These are phyloP conservation scores for Cyclocybe aegerita DNA, from an alignment of 768 basidiomycete species.

Conservation along the genomic window DNA sequence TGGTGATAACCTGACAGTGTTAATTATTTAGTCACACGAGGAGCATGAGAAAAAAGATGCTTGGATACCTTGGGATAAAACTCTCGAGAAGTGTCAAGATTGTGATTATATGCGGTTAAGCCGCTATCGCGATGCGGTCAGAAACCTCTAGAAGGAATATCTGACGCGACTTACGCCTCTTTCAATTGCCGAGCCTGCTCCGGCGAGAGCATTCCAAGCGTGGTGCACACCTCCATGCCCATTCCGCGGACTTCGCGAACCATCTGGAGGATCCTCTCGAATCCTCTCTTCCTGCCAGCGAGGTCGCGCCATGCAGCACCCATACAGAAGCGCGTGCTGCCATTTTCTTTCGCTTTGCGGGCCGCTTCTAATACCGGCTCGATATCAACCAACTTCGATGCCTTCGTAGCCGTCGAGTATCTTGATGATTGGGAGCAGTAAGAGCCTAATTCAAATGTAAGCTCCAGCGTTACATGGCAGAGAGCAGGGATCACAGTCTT, in stretches of 20 bases:
- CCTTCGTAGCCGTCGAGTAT: constrained; percentile 86
- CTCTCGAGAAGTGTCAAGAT: constrained; percentile 96
- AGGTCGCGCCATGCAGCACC: constrained; percentile 98
- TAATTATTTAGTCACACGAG: neutral
- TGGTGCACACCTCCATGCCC: constrained; percentile 99
- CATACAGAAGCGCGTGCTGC: constrained; percentile 98
- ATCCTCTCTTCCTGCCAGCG: constrained; percentile 88
- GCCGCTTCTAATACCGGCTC: constrained; percentile 94
- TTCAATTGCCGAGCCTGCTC: constrained; percentile 92
- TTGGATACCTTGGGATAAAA: constrained; percentile 82
- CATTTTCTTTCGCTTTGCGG: constrained; percentile 91
- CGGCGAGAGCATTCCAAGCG: constrained; percentile 93
- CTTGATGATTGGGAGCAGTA: constrained; percentile 98
- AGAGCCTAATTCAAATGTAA: constrained; percentile 54
- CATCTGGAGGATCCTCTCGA: constrained; percentile 92
- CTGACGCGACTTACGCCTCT: constrained; percentile 68
- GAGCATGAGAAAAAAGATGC: neutral
- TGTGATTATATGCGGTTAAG: constrained; percentile 97
- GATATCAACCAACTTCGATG: constrained; percentile 82
- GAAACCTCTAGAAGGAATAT: neutral
- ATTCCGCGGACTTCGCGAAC: constrained; percentile 87
- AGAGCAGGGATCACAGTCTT: constrained; percentile 71
- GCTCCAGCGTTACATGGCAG: neutral
- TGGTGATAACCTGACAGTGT: constrained; percentile 80
- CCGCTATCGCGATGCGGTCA: constrained; percentile 49